A percentile compares a stretch with the other conserved stretches of the same genome.
Evolutionary conservation across 768 basidiomycete genomes (phyloP).

Genomic region (Kwoniella europaea): DNA sequence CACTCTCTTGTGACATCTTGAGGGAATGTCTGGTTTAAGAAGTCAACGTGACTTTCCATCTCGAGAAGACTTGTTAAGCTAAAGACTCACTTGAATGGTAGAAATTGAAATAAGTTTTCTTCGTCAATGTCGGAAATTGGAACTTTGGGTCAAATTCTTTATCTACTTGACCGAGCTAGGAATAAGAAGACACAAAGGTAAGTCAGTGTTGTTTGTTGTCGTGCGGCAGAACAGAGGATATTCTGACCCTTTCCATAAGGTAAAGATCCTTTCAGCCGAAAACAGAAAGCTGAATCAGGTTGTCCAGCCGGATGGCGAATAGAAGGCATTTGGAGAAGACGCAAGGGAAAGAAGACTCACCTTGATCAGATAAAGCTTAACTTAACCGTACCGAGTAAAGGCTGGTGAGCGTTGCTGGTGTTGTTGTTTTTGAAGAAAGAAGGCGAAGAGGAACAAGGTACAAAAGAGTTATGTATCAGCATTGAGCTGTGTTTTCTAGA

Average conservation of each 20-base stretch:
- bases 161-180: neutral
- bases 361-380: neutral
- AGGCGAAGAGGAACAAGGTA: neutral
- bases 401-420: neutral
- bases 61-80: neutral
- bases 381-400: neutral
- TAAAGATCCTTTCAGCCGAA: neutral
- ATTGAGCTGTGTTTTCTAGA: slow-evolving; percentile 6
- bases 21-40: neutral
- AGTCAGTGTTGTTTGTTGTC: neutral
- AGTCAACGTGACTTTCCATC: neutral
- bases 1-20: neutral
- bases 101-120: neutral
- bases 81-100: neutral
- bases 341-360: neutral
- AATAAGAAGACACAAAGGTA: neutral
- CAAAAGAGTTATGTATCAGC: slow-evolving; percentile 4
- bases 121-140: neutral
- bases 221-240: neutral
- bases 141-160: neutral
- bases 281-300: neutral
- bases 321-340: slow-evolving; percentile 1
- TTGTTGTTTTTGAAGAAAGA: neutral
- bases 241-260: neutral
- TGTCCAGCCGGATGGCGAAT: neutral